Base-by-base conservation (phyloP, 805 yeast genomes). In the Metschnikowia kunwiensis region DNA sequence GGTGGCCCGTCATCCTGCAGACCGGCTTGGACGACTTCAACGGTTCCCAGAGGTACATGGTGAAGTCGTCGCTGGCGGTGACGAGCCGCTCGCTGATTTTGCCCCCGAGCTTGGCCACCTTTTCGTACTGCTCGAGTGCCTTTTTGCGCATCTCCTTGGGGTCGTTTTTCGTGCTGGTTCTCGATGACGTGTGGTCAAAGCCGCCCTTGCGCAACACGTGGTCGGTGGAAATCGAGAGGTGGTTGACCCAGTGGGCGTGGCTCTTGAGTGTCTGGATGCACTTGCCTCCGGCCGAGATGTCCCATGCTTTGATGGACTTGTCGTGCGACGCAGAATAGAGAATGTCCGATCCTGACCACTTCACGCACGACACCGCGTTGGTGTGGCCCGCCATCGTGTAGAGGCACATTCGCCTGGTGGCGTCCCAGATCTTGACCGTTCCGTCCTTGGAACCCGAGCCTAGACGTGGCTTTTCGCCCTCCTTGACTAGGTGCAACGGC, bases 221-320 rank as follows among this genome's bases (percentile, higher is more conserved):
- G 53, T 93, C 98, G 0, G 97, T 91, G 1, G 95, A 85, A 27
- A 93, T 66, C 0, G 96, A 84, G 41, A 93, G 68, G 62, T 91
- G 97, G 58, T 93, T 93, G 32, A 93, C 93, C 98, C 98, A 93
- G 63, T 93, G 98, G 1, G 95, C 97, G 58, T 93, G 98, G 28
- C 93, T 75, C 57, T 80, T 81, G 47, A 93, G 66, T 3, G 87
- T 80, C 56, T 85, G 86, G 22, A 84, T 70, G 48, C 94, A 77
- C 48, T 75, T 77, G 20, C 97, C 97, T 31, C 75, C 76, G 3
- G 69, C 71, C 27, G 72, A 65, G 5, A 86, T 78, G 53, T 86
- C 91, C 98, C 98, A 93, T 1, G 85, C 86, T 59, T 81, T 83
- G 46, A 93, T 82, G 5, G 96, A 85, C 56, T 89, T 91, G 61